Evolutionary conservation across 73 alveolate species (phyloP).

Genomic region (Symbiodinium natans): DNA sequence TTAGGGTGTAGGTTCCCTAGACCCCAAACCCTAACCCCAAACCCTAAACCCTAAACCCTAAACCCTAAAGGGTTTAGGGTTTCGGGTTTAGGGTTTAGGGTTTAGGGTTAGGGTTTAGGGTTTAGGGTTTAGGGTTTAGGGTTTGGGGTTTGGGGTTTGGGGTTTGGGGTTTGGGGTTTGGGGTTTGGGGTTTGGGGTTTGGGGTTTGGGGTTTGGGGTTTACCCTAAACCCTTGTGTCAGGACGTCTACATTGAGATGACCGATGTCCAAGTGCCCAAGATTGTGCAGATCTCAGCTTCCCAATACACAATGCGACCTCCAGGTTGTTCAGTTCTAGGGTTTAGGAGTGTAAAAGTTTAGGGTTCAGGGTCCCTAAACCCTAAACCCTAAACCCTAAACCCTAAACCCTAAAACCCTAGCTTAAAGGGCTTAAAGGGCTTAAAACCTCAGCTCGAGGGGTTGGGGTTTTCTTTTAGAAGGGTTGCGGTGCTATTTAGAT

Average conservation of each 20-base stretch:
- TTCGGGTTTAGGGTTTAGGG: background rate
- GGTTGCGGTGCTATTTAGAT: no score
- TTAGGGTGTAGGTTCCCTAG: no score
- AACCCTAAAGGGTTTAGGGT: background rate
- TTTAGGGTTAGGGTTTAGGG: no score
- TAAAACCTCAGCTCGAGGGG: no score
- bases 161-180: background rate
- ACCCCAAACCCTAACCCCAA: background rate
- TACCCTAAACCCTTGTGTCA: background rate
- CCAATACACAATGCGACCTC: no score
- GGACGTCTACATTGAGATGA: constrained; percentile 87
- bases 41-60: background rate
- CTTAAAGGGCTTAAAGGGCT: background rate
- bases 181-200: no score
- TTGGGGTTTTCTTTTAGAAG: no score
- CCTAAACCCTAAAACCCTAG: background rate
- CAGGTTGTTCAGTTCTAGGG: no score
- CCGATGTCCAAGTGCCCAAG: constrained; percentile 82
- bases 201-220: background rate
- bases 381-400: background rate
- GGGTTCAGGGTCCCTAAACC: background rate
- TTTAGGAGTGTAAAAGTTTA: no score
- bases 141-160: background rate
- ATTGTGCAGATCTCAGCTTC: background rate
- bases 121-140: background rate